Evolutionary conservation across 2,329 filamentous ascomycete species (phyloP).

Genomic region (Aspergillus flavus): DNA sequence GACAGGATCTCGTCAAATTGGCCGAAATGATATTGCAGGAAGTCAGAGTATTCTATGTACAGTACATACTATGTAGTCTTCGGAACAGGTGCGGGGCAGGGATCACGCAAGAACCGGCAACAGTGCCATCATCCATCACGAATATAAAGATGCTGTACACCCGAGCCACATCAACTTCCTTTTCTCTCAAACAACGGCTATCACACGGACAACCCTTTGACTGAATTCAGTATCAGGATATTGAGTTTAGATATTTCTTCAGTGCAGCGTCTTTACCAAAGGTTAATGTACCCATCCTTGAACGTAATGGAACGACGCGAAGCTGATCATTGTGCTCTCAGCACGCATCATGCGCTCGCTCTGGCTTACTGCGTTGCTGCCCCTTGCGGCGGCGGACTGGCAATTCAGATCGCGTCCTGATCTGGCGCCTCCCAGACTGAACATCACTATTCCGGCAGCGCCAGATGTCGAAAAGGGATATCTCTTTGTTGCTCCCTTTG

Average conservation of each 20-base stretch:
- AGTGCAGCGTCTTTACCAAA: slow-evolving; percentile 28
- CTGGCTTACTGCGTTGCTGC: slow-evolving; percentile 20
- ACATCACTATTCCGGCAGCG: slow-evolving; percentile 43
- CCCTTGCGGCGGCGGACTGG: slow-evolving; percentile 44
- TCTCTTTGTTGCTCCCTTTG: slow-evolving; percentile 43
- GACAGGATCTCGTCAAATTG: neutral
- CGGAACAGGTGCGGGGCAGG: neutral
- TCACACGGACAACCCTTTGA: neutral
- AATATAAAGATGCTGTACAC: neutral
- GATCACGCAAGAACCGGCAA: neutral
- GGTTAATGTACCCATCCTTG: slow-evolving; percentile 37
- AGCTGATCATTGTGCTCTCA: slow-evolving; percentile 31
- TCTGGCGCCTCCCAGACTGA: slow-evolving; percentile 47
- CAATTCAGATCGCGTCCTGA: slow-evolving; percentile 53
- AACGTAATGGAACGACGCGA: slow-evolving; percentile 21
- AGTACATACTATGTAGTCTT: neutral
- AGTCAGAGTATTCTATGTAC: neutral
- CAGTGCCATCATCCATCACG: neutral
- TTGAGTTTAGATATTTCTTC: neutral
- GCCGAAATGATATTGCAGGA: neutral
- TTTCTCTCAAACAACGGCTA: neutral
- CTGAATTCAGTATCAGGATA: neutral
- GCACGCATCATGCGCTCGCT: slow-evolving; percentile 15
- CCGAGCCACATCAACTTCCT: neutral
- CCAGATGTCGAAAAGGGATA: slow-evolving; percentile 39